phyloP scores from a whole-genome alignment of 371 early-diverging fungal genomes.

The Phascolomyces articulosus region DNA sequence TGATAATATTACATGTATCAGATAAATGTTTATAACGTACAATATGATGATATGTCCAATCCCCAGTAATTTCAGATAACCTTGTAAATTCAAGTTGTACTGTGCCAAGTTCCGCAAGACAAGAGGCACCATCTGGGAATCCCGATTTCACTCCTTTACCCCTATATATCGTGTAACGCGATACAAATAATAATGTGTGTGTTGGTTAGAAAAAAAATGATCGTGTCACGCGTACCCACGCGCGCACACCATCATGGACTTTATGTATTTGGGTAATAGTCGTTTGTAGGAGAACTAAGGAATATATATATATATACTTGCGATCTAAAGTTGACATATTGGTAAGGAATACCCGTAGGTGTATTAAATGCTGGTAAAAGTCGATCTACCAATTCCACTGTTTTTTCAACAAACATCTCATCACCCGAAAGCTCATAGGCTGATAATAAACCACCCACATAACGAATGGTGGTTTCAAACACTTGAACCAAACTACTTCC shows the following conservation, averaged over 20 bases:
- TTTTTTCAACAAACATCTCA: slow-evolving; percentile 43
- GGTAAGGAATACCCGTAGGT: slow-evolving; percentile 65
- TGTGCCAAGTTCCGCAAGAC: slow-evolving; percentile 87
- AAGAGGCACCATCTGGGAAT: slow-evolving; percentile 29
- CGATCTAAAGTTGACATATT: slow-evolving; percentile 42
- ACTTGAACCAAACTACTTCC: slow-evolving; percentile 39
- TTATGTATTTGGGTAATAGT: too few species aligned
- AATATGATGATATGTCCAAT: slow-evolving; percentile 60
- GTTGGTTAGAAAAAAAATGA: neutral
- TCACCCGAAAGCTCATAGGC: slow-evolving; percentile 73
- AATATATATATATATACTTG: too few species aligned
- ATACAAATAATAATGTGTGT: too few species aligned
- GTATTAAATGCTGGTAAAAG: slow-evolving; percentile 63
- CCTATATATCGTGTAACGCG: slow-evolving; percentile 9
- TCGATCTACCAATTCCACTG: slow-evolving; percentile 56
- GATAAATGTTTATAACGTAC: slow-evolving; percentile 23
- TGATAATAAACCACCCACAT: slow-evolving; percentile 84
- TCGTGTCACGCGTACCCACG: neutral
- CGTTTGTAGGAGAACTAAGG: too few species aligned
- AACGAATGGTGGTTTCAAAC: slow-evolving; percentile 90
- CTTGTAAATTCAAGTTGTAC: slow-evolving; percentile 87
- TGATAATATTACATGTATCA: neutral
- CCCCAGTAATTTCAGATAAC: slow-evolving; percentile 74
- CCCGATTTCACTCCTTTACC: slow-evolving; percentile 33
- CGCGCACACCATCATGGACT: too few species aligned